Evolutionary conservation across 208 protist species (phyloP).

Genomic region (Crithidia sp.): DNA sequence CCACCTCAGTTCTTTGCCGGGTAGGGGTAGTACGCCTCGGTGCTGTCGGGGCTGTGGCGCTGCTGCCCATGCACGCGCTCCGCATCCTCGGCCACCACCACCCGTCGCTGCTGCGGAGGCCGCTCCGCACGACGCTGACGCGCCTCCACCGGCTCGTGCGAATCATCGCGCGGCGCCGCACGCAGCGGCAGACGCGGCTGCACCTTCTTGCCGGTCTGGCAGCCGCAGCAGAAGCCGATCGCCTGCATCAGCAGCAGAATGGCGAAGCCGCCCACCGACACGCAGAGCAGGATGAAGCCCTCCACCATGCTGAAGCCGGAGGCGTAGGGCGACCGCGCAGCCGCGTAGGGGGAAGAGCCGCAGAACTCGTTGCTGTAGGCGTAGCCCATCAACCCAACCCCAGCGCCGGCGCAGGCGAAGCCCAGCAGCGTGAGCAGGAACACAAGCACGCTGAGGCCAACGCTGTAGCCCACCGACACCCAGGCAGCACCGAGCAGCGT

Average conservation of each 20-base stretch:
- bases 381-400: not conserved
- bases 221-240: slow-evolving; percentile 9
- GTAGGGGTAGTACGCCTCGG: too few relatives aligned
- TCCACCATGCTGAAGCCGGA: slow-evolving; percentile 21
- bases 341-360: not conserved
- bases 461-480: not conserved
- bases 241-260: not conserved
- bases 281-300: slow-evolving; percentile 32
- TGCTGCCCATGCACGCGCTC: too few relatives aligned
- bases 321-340: not conserved
- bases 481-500: slow-evolving; percentile 3
- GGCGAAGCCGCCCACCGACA: slow-evolving; percentile 27
- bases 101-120: too few relatives aligned
- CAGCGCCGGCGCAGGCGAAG: not conserved
- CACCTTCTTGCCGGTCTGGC: not conserved
- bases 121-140: not conserved
- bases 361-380: not conserved
- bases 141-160: not conserved
- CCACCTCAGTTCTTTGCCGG: too few relatives aligned
- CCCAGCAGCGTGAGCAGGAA: not conserved
- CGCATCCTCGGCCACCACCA: too few relatives aligned
- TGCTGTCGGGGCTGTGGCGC: too few relatives aligned
- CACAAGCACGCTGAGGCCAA: not conserved
- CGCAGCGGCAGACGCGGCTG: too few relatives aligned
- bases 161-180: not conserved